These are phyloP conservation scores for Tolypocladium album DNA, from an alignment of 2,329 filamentous ascomycete species.

Conservation along the genomic window DNA sequence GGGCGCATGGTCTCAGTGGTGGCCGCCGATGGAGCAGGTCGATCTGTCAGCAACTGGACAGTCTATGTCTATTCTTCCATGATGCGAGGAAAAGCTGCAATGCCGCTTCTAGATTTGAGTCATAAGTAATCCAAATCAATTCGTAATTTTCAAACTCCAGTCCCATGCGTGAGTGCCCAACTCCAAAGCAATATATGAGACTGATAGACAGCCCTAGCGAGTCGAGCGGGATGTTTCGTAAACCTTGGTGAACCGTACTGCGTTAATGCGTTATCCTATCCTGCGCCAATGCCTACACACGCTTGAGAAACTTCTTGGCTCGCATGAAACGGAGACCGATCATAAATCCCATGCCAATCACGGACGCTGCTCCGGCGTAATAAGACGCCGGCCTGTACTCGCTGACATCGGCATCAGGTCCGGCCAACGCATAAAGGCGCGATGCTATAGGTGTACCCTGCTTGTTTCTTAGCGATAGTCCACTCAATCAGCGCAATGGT, in stretches of 20 bases:
- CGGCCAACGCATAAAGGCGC: constrained; percentile 12
- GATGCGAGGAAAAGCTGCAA: neutral
- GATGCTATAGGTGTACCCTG: constrained; percentile 17
- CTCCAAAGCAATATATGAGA: neutral
- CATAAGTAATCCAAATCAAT: neutral
- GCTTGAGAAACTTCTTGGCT: constrained; percentile 1
- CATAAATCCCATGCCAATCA: constrained; percentile 9
- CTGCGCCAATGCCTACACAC: neutral
- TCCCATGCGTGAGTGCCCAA: neutral
- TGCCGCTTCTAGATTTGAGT: neutral
- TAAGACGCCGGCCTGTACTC: constrained; percentile 14
- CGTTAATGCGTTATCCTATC: neutral
- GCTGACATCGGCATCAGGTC: constrained; percentile 5
- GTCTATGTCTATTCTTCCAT: neutral
- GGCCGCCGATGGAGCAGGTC: constrained; percentile 12
- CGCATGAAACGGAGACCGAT: constrained; percentile 4
- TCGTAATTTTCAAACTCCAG: neutral
- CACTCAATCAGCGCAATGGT: too few species aligned
- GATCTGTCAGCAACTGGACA: constrained; percentile 3
- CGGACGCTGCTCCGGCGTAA: constrained; percentile 15
- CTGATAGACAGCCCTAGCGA: neutral
- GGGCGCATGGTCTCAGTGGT: constrained; percentile 16
- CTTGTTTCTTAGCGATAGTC: neutral
- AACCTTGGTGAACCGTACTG: neutral
- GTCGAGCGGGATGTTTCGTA: neutral